Conservation (phyloP, 768 basidiomycete species). For the Clitopilus hobsonii region DNA sequence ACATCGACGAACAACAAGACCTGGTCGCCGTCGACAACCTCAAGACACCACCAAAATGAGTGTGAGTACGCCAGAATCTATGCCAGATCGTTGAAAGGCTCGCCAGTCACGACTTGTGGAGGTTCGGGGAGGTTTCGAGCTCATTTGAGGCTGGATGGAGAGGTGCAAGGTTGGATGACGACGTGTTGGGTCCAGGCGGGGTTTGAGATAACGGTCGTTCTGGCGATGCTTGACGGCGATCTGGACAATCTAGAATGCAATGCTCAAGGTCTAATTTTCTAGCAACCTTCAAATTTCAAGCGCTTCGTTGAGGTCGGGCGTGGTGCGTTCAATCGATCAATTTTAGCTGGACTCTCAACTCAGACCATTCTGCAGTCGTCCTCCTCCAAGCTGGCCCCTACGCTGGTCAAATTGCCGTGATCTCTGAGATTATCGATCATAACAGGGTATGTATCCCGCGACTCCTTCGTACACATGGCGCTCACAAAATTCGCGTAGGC, state of each 20-base stretch:
- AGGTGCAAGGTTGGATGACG: slow-evolving; percentile 12
- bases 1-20: not conserved
- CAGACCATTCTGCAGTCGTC: slow-evolving; percentile 56
- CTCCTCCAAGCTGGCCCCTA: slow-evolving; percentile 88
- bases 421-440: slow-evolving; percentile 98
- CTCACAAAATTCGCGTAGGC: slow-evolving; percentile 48
- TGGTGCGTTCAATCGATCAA: slow-evolving; percentile 41
- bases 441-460: slow-evolving; percentile 91
- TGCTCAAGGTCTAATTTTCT: slow-evolving; percentile 11
- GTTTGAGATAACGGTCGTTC: slow-evolving; percentile 3
- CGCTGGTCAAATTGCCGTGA: slow-evolving; percentile 88
- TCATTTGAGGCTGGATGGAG: not conserved
- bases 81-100: not conserved
- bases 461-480: too few relatives aligned
- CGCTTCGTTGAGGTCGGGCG: slow-evolving; percentile 99
- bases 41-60: not conserved
- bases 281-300: slow-evolving; percentile 83
- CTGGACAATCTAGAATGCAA: slow-evolving; percentile 1
- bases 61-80: not conserved
- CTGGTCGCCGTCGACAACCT: not conserved
- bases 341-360: slow-evolving; percentile 2
- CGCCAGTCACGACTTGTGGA: not conserved
- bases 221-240: not conserved
- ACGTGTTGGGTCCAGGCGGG: not conserved
- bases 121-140: not conserved